A percentile compares a stretch with the other conserved stretches of the same genome.
phyloP scores from a whole-genome alignment of 768 basidiomycete genomes.

The Scleroderma bovista region DNA sequence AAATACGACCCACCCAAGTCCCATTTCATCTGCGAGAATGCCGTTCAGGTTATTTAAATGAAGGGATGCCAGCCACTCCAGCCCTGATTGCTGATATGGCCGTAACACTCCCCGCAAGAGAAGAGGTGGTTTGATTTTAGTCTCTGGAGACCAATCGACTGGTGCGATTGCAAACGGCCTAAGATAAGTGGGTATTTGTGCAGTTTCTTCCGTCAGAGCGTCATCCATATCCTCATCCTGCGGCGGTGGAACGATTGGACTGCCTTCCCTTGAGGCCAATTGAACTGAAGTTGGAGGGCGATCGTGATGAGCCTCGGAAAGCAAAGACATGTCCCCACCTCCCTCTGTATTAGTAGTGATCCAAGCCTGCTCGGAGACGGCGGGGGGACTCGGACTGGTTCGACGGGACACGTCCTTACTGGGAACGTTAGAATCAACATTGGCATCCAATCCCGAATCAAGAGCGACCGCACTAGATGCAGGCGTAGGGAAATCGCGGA shows the following conservation, averaged over 20 bases:
- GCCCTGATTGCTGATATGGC: conserved; percentile 88
- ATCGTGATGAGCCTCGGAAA: background rate
- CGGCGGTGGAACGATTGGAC: background rate
- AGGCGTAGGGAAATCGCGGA: conserved; percentile 20
- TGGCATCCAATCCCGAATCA: conserved; percentile 8
- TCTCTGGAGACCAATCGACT: conserved; percentile 58
- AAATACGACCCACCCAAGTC: conserved; percentile 63
- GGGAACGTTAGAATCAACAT: conserved; percentile 1
- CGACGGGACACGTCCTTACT: background rate
- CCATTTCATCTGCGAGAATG: conserved; percentile 92
- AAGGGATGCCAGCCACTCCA: conserved; percentile 91
- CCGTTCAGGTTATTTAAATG: conserved; percentile 79
- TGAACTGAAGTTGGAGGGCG: background rate
- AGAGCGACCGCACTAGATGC: conserved; percentile 25
- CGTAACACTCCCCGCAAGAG: conserved; percentile 84
- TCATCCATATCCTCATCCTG: conserved; percentile 32
- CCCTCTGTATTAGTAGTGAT: background rate
- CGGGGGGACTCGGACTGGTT: background rate
- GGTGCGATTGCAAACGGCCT: conserved; percentile 67
- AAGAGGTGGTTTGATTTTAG: conserved; percentile 56
- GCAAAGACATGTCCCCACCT: background rate
- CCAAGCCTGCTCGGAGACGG: background rate
- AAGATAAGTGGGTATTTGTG: conserved; percentile 48
- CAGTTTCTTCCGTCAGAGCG: conserved; percentile 30
- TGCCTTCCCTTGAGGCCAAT: background rate